phyloP scores from a whole-genome alignment of 1,284 basidiomycete species.

The Puccinia hordei region DNA sequence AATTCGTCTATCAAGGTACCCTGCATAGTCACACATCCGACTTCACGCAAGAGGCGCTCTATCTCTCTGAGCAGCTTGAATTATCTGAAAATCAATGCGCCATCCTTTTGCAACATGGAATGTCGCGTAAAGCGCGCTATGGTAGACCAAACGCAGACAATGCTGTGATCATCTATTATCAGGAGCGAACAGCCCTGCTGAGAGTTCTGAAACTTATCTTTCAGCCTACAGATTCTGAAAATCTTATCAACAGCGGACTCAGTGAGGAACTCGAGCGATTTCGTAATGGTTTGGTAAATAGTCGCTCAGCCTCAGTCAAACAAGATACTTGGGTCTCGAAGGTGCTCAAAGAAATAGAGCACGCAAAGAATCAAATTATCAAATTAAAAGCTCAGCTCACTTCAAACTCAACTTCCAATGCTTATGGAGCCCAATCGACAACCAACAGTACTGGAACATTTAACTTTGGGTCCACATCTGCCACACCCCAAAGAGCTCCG shows the following conservation, averaged over 20 bases:
- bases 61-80: slow-evolving; percentile 50
- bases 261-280: slow-evolving; percentile 42
- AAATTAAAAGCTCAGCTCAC: slow-evolving; percentile 49
- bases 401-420: slow-evolving; percentile 25
- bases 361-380: slow-evolving; percentile 44
- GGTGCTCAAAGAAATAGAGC: slow-evolving; percentile 40
- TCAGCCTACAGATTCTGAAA: slow-evolving; percentile 28
- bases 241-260: slow-evolving; percentile 32
- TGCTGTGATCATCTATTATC: slow-evolving; percentile 51
- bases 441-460: slow-evolving; percentile 7
- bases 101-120: slow-evolving; percentile 50
- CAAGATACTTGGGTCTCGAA: slow-evolving; percentile 42
- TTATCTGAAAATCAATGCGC: slow-evolving; percentile 50
- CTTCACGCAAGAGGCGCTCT: slow-evolving; percentile 50
- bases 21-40: slow-evolving; percentile 37
- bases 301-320: slow-evolving; percentile 10
- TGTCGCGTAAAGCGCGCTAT: slow-evolving; percentile 46
- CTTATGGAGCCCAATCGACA: not conserved
- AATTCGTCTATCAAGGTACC: slow-evolving; percentile 46
- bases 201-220: slow-evolving; percentile 44
- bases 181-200: slow-evolving; percentile 44
- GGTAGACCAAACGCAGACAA: slow-evolving; percentile 48
- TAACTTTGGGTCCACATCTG: slow-evolving; percentile 28
- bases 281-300: slow-evolving; percentile 34
- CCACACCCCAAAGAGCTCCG: not conserved